A percentile compares a stretch with the other conserved stretches of the same genome.
phyloP scores from a whole-genome alignment of 352 stramenopile species.

The Nothophytophthora sp. region DNA sequence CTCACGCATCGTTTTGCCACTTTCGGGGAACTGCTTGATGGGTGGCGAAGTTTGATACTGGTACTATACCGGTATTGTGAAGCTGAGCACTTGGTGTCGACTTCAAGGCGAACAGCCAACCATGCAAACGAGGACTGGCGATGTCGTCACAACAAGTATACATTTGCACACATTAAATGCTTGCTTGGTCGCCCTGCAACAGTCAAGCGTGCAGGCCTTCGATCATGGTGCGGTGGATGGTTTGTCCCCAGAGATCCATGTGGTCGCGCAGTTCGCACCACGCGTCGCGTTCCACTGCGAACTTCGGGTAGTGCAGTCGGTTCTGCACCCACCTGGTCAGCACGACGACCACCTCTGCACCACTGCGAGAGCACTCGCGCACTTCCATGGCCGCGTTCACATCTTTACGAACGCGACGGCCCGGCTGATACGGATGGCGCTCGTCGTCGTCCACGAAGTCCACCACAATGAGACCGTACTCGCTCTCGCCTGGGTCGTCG shows the following conservation, averaged over 20 bases:
- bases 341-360: conserved; percentile 18
- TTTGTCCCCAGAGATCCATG: conserved; percentile 29
- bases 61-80: too few relatives aligned
- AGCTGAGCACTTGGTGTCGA: too few relatives aligned
- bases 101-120: too few relatives aligned
- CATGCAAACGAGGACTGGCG: too few relatives aligned
- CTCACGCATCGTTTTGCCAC: too few relatives aligned
- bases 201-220: conserved; percentile 25
- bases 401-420: conserved; percentile 39
- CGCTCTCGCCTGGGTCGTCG: conserved; percentile 18
- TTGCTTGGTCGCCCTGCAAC: too few relatives aligned
- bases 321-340: conserved; percentile 32
- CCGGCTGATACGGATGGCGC: conserved; percentile 38
- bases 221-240: conserved; percentile 20
- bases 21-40: too few relatives aligned
- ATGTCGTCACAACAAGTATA: too few relatives aligned
- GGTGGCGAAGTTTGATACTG: too few relatives aligned
- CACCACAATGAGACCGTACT: conserved; percentile 36
- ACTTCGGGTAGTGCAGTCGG: conserved; percentile 17
- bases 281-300: conserved; percentile 15
- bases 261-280: conserved; percentile 29
- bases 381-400: conserved; percentile 35
- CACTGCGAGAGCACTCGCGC: conserved; percentile 8
- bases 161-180: too few relatives aligned
- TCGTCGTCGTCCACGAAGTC: conserved; percentile 47